Evolutionary conservation across 768 basidiomycete species (phyloP), one percentile per base, ranked within the genome.

Genomic region (Podaxis sp.): DNA sequence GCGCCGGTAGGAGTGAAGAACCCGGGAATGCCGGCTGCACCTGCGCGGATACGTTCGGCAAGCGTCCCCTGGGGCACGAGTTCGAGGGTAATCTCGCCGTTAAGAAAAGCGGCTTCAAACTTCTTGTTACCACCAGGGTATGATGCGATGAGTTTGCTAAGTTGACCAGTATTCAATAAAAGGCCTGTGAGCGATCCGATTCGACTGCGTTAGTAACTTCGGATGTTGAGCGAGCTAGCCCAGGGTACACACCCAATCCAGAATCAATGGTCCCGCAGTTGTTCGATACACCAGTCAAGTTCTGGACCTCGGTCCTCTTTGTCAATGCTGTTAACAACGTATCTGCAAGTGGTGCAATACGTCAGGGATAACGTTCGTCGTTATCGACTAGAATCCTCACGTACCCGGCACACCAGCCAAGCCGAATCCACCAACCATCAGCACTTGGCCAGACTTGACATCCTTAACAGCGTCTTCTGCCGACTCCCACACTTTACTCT

Each of bases 61-160:
- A 97, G 85, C 13, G 93, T 95, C 9, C 94, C 95, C 76, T 97
- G 95, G 2, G 95, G 95, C 28, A 93, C 92, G 22, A 96, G 87
- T 69, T 96, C 95, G 39, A 96, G 77, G 8, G 89, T 87, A 63
- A 96, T 88, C 66, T 88, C 76, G 59, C 95, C 95, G 12, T 83
- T 81, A 56, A 96, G 84, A 75, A 93, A 97, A 63, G 89, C 77
- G 12, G 82, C 74, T 75, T 95, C 94, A 62, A 96, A 95, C 63
- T 85, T 83, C 77, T 95, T 94, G 77, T 95, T 95, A 89, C 90
- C 89, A 72, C 95, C 95, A 59, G 95, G 92, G 76, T 94, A 96
- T 54, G 93, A 94, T 7, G 92, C 88, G 68, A 97, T 85, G 73
- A 96, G 84, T 76, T 91, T 96, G 72, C 83, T 80, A 52, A 96